These are phyloP conservation scores for Aulographum hederae DNA, from an alignment of 2,329 filamentous ascomycete genomes.

Conservation along the genomic window DNA sequence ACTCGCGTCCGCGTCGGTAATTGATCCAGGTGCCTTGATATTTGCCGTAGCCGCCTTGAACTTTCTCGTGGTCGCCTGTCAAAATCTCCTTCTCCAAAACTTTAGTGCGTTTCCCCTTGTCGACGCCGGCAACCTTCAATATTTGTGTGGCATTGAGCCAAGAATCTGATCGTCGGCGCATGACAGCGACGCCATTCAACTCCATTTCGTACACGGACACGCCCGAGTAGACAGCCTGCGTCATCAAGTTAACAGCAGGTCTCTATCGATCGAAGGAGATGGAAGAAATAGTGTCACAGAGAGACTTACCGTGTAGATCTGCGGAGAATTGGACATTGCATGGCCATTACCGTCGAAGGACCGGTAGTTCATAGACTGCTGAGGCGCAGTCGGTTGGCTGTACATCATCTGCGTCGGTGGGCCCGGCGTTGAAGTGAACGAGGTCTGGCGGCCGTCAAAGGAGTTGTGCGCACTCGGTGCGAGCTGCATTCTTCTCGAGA, in stretches of 20 bases:
- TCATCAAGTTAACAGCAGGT: neutral
- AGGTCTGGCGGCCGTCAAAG: slow-evolving; percentile 5
- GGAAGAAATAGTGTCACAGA: neutral
- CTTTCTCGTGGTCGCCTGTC: slow-evolving; percentile 92
- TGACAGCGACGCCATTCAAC: slow-evolving; percentile 79
- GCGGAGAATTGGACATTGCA: slow-evolving; percentile 24
- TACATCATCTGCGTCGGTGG: slow-evolving; percentile 15
- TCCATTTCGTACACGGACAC: slow-evolving; percentile 98
- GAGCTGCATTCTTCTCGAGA: slow-evolving; percentile 4
- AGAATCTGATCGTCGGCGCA: slow-evolving; percentile 86
- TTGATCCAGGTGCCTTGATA: slow-evolving; percentile 99
- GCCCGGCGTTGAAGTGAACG: slow-evolving; percentile 9
- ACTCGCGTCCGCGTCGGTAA: slow-evolving; percentile 78
- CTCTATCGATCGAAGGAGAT: neutral
- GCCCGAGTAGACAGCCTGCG: slow-evolving; percentile 74
- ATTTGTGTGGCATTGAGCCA: slow-evolving; percentile 99
- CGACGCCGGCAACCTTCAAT: slow-evolving; percentile 88
- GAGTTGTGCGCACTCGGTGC: slow-evolving; percentile 4
- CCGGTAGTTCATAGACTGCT: slow-evolving; percentile 17
- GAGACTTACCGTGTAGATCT: slow-evolving; percentile 29
- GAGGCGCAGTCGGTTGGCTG: slow-evolving; percentile 11
- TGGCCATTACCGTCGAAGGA: slow-evolving; percentile 20
- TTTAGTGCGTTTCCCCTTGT: slow-evolving; percentile 95
- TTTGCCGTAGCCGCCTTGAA: slow-evolving; percentile 95
- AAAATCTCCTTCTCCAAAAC: slow-evolving; percentile 96